Evolutionary conservation across 1,284 basidiomycete genomes (phyloP).

Genomic region (Cryptococcus hybrid): DNA sequence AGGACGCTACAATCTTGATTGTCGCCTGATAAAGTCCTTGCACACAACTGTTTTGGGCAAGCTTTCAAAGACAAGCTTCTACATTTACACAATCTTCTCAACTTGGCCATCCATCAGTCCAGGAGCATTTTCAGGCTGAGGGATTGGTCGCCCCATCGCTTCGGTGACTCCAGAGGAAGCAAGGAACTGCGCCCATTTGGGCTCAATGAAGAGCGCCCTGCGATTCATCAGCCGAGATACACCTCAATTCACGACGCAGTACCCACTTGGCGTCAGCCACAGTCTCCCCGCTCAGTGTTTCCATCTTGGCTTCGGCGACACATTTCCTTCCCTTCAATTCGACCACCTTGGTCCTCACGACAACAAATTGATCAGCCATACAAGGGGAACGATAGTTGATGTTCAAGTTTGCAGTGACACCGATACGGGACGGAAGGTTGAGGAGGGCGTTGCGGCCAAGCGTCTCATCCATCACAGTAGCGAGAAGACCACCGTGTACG

Average conservation of each 20-base stretch:
- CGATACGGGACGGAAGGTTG: slow-evolving; percentile 82
- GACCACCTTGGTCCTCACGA: slow-evolving; percentile 60
- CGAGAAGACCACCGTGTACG: slow-evolving; percentile 87
- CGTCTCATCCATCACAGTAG: slow-evolving; percentile 85
- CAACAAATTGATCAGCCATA: slow-evolving; percentile 69
- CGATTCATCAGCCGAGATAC: background rate
- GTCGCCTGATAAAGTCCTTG: too few relatives aligned
- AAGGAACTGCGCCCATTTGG: slow-evolving; percentile 73
- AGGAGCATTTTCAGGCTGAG: slow-evolving; percentile 16
- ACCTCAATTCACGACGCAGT: background rate
- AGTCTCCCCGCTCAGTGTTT: slow-evolving; percentile 71
- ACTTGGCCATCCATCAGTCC: slow-evolving; percentile 21
- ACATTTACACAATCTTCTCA: slow-evolving; percentile 19
- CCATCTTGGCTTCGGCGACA: slow-evolving; percentile 66
- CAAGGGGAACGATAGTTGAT: slow-evolving; percentile 78
- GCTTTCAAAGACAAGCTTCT: too few relatives aligned
- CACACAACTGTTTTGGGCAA: too few relatives aligned
- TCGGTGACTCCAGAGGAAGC: slow-evolving; percentile 52
- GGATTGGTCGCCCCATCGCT: slow-evolving; percentile 39
- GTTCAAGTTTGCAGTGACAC: slow-evolving; percentile 82
- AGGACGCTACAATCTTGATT: too few relatives aligned
- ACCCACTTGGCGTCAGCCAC: slow-evolving; percentile 76
- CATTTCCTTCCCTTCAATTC: slow-evolving; percentile 58
- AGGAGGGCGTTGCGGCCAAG: slow-evolving; percentile 76
- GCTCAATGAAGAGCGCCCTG: slow-evolving; percentile 77